Evolutionary conservation across 257 asterid species (phyloP).

Genomic region (Buddleja alternifolia): DNA sequence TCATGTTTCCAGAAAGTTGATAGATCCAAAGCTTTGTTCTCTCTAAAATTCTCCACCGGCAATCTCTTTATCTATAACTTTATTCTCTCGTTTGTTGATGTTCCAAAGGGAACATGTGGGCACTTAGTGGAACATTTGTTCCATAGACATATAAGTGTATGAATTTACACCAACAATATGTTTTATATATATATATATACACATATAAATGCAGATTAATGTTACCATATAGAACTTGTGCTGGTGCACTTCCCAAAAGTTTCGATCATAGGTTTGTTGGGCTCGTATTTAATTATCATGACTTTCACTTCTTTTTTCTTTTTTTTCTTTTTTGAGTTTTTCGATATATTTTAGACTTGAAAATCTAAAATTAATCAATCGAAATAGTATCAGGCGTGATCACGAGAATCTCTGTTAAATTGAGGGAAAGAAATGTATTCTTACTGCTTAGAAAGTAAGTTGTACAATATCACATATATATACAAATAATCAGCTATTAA

Average conservation of each 20-base stretch:
- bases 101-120: conserved; percentile 60
- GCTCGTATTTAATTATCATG: no score
- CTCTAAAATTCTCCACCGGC: conserved; percentile 26
- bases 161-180: conserved; percentile 33
- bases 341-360: no score
- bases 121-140: conserved; percentile 40
- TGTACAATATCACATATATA: no score
- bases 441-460: no score
- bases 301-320: no score
- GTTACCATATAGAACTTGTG: background rate
- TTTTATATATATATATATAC: conserved; percentile 1
- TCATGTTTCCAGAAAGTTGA: conserved; percentile 27
- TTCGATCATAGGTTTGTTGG: no score
- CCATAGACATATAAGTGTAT: conserved; percentile 30
- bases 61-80: conserved; percentile 12
- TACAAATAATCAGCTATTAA: no score
- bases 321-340: no score
- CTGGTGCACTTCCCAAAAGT: background rate
- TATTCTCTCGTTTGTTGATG: conserved; percentile 39
- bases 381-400: no score
- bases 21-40: conserved; percentile 42
- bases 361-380: no score
- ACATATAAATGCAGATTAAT: background rate
- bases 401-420: no score
- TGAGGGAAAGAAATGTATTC: no score